Base-by-base conservation (phyloP, 805 yeast genomes). In the Candida pini region DNA sequence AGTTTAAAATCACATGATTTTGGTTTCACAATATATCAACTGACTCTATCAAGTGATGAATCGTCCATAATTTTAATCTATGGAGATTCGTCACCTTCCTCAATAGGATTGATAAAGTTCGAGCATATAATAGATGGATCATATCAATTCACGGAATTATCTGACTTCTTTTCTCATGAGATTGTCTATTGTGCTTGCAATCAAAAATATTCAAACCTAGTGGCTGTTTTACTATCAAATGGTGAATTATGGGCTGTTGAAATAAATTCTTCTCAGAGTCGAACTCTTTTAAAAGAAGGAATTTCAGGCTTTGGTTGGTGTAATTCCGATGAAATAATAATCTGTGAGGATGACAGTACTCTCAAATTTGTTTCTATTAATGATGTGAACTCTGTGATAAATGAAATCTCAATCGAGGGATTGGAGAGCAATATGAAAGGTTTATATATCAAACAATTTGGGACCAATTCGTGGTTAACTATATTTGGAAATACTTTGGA, bases 11-110 rank as follows among this genome's bases (percentile, higher is more conserved):
- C 30, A 32, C 5, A 19, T 18, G 2, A 18, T n/a, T n/a, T 36
- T 5, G 36, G 28, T 2, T 25, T 19, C 7, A 28, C 34, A 18
- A 31, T 50, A 5, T 31, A 41, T 10, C 59, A 56, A 26, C 28
- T 56, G 2, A 34, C 31, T 15, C n/a, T n/a, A n/a, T n/a, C n/a
- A n/a, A n/a, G n/a, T n/a, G n/a, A n/a, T n/a, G n/a, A n/a, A n/a
- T n/a, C n/a, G n/a, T n/a, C n/a, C n/a, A n/a, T n/a, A n/a, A n/a
- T n/a, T n/a, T n/a, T n/a, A n/a, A n/a, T n/a, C n/a, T n/a, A n/a
- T n/a, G n/a, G n/a, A n/a, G n/a, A n/a, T n/a, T n/a, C n/a, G n/a
- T n/a, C n/a, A n/a, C n/a, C n/a, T n/a, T n/a, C n/a, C n/a, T n/a
- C n/a, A n/a, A n/a, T n/a, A n/a, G n/a, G n/a, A n/a, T n/a, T n/a